A percentile compares a stretch with the other conserved stretches of the same genome.
Evolutionary conservation across 208 protist genomes (phyloP).

Genomic region (Leishmania martiniquensis): DNA sequence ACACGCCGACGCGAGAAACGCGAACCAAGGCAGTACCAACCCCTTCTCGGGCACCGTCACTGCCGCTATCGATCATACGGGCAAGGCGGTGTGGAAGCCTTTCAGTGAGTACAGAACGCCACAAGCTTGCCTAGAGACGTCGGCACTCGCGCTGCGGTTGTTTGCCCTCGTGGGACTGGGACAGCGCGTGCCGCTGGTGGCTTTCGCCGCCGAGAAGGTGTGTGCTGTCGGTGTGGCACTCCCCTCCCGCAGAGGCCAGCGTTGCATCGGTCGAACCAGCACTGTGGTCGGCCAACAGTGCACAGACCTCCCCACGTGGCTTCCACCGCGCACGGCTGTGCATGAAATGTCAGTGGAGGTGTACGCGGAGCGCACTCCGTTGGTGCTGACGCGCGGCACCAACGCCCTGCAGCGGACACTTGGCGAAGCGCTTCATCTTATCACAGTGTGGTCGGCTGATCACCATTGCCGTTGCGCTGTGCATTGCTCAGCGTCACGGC

Average conservation of each 20-base stretch:
- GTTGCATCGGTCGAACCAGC: neutral
- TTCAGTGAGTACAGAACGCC: neutral
- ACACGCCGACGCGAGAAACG: neutral
- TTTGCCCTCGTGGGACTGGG: slow-evolving; percentile 16
- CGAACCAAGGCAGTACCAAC: neutral
- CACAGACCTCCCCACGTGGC: neutral
- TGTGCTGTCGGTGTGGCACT: neutral
- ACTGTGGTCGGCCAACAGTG: neutral
- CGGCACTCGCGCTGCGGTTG: slow-evolving; percentile 3
- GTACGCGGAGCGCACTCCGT: slow-evolving; percentile 18
- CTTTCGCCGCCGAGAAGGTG: slow-evolving; percentile 21
- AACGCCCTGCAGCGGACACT: slow-evolving; percentile 9
- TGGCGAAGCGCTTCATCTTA: neutral
- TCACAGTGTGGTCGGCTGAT: neutral
- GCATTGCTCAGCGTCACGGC: neutral
- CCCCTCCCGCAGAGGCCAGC: neutral
- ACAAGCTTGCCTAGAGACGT: slow-evolving; percentile 12
- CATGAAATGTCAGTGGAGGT: slow-evolving; percentile 20
- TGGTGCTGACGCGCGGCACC: slow-evolving; percentile 3
- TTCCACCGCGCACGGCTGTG: neutral
- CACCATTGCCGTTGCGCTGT: neutral
- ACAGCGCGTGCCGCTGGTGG: slow-evolving; percentile 21
- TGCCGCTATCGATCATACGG: neutral
- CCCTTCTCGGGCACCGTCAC: neutral
- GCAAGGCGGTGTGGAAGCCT: neutral